Conservation (phyloP, 345 rosid genomes). For the Reutealis trisperma region DNA sequence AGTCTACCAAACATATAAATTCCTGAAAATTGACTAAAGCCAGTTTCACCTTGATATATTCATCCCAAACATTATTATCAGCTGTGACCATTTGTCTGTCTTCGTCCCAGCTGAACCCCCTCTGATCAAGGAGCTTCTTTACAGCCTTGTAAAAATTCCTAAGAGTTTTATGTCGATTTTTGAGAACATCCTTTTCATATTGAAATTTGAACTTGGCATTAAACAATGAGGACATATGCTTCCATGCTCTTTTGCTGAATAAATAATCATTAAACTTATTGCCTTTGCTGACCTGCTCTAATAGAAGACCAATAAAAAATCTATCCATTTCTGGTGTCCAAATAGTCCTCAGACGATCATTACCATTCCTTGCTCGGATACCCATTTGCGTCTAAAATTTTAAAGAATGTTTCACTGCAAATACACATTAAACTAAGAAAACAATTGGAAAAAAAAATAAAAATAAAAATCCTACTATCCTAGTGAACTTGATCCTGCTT, state of each 20-base stretch:
- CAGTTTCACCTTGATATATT: constrained; percentile 60
- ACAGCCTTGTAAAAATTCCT: constrained; percentile 64
- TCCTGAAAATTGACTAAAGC: not conserved
- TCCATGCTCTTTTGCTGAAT: constrained; percentile 86
- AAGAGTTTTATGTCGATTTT: constrained; percentile 65
- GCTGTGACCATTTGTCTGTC: constrained; percentile 68
- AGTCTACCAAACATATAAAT: not conserved
- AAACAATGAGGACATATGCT: constrained; percentile 66
- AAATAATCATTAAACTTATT: constrained; percentile 70
- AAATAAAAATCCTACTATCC: not conserved
- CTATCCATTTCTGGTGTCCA: constrained; percentile 92
- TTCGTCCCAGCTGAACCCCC: constrained; percentile 72
- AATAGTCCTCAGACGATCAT: constrained; percentile 64
- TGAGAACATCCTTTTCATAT: constrained; percentile 68
- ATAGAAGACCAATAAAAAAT: constrained; percentile 68
- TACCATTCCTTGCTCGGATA: constrained; percentile 28
- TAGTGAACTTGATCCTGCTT: not conserved
- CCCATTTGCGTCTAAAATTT: constrained; percentile 27
- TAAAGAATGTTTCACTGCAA: not conserved
- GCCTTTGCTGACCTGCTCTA: constrained; percentile 72
- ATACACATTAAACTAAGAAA: not conserved
- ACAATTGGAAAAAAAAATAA: not conserved
- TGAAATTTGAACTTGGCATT: constrained; percentile 59
- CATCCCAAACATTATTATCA: constrained; percentile 65
- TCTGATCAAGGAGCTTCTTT: constrained; percentile 53